phyloP scores from a whole-genome alignment of 345 rosid genomes.

The Chamaenerion angustifolium region DNA sequence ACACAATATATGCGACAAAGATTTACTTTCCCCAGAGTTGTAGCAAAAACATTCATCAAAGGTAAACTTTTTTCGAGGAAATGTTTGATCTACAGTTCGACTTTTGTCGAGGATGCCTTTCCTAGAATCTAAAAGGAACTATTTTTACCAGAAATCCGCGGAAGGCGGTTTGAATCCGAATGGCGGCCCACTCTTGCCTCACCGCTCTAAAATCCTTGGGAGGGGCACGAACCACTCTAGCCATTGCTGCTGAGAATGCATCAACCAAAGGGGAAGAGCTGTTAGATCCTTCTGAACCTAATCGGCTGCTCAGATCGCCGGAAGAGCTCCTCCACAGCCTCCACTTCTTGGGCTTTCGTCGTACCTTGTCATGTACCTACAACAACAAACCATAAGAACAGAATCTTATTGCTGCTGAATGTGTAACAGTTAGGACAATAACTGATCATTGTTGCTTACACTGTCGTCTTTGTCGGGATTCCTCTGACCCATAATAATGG shows the following conservation, averaged over 20 bases:
- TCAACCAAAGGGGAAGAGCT: conserved; percentile 18
- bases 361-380: conserved; percentile 24
- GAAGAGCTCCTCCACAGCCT: conserved; percentile 69
- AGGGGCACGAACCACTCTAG: conserved; percentile 70
- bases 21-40: no score
- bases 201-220: conserved; percentile 73
- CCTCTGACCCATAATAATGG: conserved; percentile 56
- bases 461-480: conserved; percentile 48
- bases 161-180: no score
- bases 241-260: conserved; percentile 61
- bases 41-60: no score
- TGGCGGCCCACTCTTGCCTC: conserved; percentile 61
- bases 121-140: not conserved
- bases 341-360: conserved; percentile 58
- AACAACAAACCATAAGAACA: not conserved
- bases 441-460: conserved; percentile 22
- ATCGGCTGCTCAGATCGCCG: conserved; percentile 32
- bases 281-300: conserved; percentile 38
- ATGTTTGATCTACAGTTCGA: no score
- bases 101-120: not conserved
- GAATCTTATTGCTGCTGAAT: not conserved
- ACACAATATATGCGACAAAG: no score
- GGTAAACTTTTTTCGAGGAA: not conserved
- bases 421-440: not conserved
- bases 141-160: no score